Evolutionary conservation across 176 grass and related monocot species (phyloP), one percentile per base, ranked within the genome.

Genomic region (Avena eriantha): DNA sequence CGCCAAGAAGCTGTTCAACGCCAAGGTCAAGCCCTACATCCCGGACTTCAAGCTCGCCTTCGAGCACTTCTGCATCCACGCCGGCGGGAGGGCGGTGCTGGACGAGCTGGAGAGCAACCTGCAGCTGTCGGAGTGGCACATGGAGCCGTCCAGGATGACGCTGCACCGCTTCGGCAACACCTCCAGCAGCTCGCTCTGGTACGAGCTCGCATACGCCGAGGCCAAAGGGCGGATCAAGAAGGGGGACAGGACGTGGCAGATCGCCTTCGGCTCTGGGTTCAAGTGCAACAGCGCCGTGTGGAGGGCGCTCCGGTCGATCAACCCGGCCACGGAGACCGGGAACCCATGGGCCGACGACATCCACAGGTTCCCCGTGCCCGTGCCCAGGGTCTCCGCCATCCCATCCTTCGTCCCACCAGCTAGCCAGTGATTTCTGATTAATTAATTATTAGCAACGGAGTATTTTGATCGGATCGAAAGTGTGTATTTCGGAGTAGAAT

Each of bases 1-100:
- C 3, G 87, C 47, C 1, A 73, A 59, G 12, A 92, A 17, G 83
- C 35, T 89, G 5, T 6, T 92, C 5, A 89, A 86, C 46, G 17
- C 34, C 35, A 92, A 89, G 79, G 74, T 92, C 4, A 85, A 86
- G 82, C 93, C 90, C 0, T 94, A 94, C 84, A 89, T 94, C 84
- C 92, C 92, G 3, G 92, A 94, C 87, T 94, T 94, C 89, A 94
- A 94, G 87, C 71, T 89, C 35, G 89, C 92, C 21, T 89, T 94
- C 79, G 92, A 94, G 71, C 92, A 94, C 89, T 89, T 94, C 77
- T 94, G 92, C 87, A 91, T 94, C 81, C 92, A 94, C 77, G 92
- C 92, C 3, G 93, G 93, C 0, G 92, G 92, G 0, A 26, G 89
- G 0, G 89, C 84, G 0, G 92, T 94, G 79, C 87, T 94, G 55